A percentile compares a stretch with the other conserved stretches of the same genome.
phyloP scores from a whole-genome alignment of 2,329 filamentous ascomycete species.

The Cephalotrichum gorgonifer region DNA sequence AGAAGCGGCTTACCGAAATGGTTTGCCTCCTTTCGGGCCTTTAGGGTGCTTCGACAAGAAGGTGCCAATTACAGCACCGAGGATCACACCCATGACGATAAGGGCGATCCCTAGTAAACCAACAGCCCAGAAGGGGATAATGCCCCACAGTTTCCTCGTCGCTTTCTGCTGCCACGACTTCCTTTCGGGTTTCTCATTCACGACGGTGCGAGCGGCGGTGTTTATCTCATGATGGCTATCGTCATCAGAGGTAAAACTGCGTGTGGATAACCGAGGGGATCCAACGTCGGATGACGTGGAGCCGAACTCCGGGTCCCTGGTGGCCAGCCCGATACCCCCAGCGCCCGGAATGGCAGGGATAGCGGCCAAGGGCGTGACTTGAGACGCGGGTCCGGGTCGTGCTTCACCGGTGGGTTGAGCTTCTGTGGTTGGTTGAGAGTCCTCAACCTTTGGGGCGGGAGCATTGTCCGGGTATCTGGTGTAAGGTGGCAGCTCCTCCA shows the following conservation, averaged over 20 bases:
- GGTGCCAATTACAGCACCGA: slow-evolving; percentile 46
- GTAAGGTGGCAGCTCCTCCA: slow-evolving; percentile 86
- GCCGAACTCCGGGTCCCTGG: slow-evolving; percentile 52
- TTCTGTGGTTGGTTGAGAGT: background rate
- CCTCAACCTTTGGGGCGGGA: slow-evolving; percentile 38
- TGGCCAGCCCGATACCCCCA: slow-evolving; percentile 50
- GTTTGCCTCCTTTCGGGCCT: slow-evolving; percentile 7
- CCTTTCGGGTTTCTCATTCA: slow-evolving; percentile 37
- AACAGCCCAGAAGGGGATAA: slow-evolving; percentile 53
- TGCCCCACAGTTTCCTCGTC: slow-evolving; percentile 44
- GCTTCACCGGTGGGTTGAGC: slow-evolving; percentile 2
- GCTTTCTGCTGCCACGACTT: slow-evolving; percentile 40
- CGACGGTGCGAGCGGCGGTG: slow-evolving; percentile 29
- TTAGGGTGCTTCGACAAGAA: slow-evolving; percentile 23
- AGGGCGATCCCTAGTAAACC: slow-evolving; percentile 36
- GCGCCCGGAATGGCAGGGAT: slow-evolving; percentile 38
- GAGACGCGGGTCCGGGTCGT: background rate
- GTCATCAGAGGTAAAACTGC: slow-evolving; percentile 40
- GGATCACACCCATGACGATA: slow-evolving; percentile 41
- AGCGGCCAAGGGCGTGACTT: background rate
- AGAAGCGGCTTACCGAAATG: background rate
- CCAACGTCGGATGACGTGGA: slow-evolving; percentile 44
- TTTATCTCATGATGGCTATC: slow-evolving; percentile 46
- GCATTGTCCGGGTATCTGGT: slow-evolving; percentile 75
- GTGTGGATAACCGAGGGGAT: slow-evolving; percentile 37